phyloP scores from a whole-genome alignment of 1,139 yeast species.

The Yamadazyma spencermartinsiae region DNA sequence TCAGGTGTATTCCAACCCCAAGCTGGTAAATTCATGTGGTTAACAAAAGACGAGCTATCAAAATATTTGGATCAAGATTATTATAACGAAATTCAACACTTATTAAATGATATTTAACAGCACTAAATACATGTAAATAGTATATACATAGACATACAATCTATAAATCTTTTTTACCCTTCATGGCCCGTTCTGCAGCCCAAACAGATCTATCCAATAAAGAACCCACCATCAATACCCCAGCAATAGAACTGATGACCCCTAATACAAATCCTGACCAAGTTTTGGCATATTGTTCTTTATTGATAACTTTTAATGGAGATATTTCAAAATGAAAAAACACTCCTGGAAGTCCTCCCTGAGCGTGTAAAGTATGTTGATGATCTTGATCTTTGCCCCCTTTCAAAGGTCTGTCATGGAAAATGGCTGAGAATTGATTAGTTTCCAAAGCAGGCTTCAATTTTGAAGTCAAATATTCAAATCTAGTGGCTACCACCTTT shows the following conservation, averaged over 20 bases:
- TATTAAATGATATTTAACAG: conserved; percentile 47
- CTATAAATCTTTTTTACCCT: conserved; percentile 63
- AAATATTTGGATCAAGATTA: conserved; percentile 55
- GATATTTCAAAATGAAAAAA: conserved; percentile 88
- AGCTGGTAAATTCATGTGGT: conserved; percentile 63
- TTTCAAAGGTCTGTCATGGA: conserved; percentile 76
- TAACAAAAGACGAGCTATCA: conserved; percentile 75
- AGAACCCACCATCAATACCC: conserved; percentile 90
- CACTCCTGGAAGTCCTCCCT: conserved; percentile 91
- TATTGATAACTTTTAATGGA: conserved; percentile 87
- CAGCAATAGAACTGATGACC: conserved; percentile 87
- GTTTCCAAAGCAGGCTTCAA: conserved; percentile 58
- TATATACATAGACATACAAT: conserved; percentile 2
- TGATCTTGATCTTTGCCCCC: conserved; percentile 94
- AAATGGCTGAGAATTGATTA: conserved; percentile 88
- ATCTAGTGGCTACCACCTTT: conserved; percentile 89
- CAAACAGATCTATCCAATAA: conserved; percentile 83
- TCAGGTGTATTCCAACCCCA: conserved; percentile 78
- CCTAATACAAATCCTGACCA: conserved; percentile 88
- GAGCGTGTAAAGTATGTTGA: conserved; percentile 78
- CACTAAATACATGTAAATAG: conserved; percentile 15
- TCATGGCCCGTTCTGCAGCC: conserved; percentile 81
- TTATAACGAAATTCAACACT: conserved; percentile 52
- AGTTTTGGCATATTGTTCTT: conserved; percentile 73
- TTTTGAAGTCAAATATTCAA: conserved; percentile 55